Conservation (phyloP, 2,329 filamentous ascomycete species). For the Plectosphaerella cucumerina region DNA sequence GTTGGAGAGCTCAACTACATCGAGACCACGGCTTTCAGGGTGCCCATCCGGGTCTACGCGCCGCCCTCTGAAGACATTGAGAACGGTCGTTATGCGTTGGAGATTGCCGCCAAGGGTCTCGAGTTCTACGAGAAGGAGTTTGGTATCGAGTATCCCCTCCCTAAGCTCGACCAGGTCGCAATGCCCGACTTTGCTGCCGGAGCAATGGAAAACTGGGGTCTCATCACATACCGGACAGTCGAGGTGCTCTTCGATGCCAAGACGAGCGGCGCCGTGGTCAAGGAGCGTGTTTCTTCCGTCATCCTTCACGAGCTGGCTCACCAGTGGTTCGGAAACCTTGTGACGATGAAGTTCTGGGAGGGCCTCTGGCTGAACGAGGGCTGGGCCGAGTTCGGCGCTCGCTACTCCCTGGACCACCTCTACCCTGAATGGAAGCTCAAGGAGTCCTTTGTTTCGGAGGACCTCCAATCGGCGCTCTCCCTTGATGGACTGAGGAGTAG, state of each 20-base stretch:
- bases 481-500: conserved; percentile 91
- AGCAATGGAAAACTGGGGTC: conserved; percentile 87
- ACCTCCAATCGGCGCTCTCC: conserved; percentile 79
- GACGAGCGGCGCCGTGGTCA: conserved; percentile 80
- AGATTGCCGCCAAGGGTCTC: conserved; percentile 83
- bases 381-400: conserved; percentile 54
- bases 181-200: conserved; percentile 94
- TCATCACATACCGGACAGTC: conserved; percentile 91
- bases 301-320: conserved; percentile 96
- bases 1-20: conserved; percentile 92
- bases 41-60: conserved; percentile 91
- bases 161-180: conserved; percentile 95
- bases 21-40: conserved; percentile 85
- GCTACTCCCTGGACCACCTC: conserved; percentile 85
- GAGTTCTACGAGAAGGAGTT: conserved; percentile 96
- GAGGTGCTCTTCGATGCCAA: conserved; percentile 90
- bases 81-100: conserved; percentile 84
- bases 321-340: conserved; percentile 97
- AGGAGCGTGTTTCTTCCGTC: conserved; percentile 90
- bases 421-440: conserved; percentile 99
- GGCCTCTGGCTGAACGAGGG: conserved; percentile 95
- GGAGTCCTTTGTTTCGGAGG: conserved; percentile 92
- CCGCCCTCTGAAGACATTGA: conserved; percentile 87
- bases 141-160: conserved; percentile 77
- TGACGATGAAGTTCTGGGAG: conserved; percentile 99